Evolutionary conservation across 305 asterid genomes (phyloP), one percentile per base, ranked within the genome.

Genomic region (Solanum chacoense): DNA sequence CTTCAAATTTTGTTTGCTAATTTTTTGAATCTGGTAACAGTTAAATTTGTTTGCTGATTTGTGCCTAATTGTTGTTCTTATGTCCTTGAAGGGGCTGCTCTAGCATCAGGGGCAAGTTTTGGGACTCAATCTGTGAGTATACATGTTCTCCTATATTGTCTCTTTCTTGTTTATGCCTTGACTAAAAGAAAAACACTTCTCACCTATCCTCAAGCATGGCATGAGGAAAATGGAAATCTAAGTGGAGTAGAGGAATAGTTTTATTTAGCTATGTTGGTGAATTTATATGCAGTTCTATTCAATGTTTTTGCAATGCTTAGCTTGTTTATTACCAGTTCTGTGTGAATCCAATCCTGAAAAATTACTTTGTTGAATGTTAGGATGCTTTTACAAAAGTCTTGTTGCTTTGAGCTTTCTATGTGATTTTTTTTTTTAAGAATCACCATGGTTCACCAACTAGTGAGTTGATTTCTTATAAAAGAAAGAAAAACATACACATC

Each of bases 21-120:
- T 67, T 24, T 63, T 71, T 73, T 73, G 78, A 73, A 29, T 73
- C 78, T 73, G 38, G 78, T 29, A 73, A 14, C n/a, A 31, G 40
- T 18, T n/a, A 38, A 32, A 29, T 87, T 87, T 80, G 50, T 92
- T 74, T 84, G 75, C 86, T 84, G 71, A 71, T 35, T 87, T 31
- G 22, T 71, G 40, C 72, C 45, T 32, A 36, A 84, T 24, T 83
- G 71, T 31, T 83, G 45, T 55, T 55, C 74, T 91, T 86, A 76
- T 65, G 88, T 92, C 90, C 84, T 89, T 84, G 29, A 87, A 96
- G 99, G 99, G 89, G 95, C 98, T 90, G 94, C 94, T 89, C 87
- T 93, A 73, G 98, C 98, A 91, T 95, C 99, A 36, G 98, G 99
- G 90, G 91, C 95, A 86, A 98, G 99, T 95, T 96, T 96, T 86